Conservation (phyloP, 2,329 filamentous ascomycete species). For the Peltaster fructicola region DNA sequence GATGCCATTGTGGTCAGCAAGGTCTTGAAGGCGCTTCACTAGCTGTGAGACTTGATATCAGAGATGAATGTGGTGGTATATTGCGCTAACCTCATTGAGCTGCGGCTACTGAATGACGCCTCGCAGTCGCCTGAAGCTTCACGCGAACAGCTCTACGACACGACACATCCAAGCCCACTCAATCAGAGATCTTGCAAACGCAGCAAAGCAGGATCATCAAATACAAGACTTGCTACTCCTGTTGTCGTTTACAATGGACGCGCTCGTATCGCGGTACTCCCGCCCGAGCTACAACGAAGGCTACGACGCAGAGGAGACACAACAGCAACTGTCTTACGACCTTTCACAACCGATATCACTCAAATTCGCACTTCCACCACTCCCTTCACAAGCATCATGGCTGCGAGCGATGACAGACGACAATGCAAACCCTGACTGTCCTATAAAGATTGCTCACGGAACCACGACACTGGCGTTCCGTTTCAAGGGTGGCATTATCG, state of each 20-base stretch:
- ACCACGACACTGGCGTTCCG: slow-evolving; percentile 96
- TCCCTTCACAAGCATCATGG: slow-evolving; percentile 81
- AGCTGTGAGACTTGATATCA: no score
- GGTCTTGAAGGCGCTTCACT: no score
- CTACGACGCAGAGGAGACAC: slow-evolving; percentile 38
- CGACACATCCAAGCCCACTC: no score
- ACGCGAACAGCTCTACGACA: no score
- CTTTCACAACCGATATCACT: slow-evolving; percentile 61
- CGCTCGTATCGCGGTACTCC: slow-evolving; percentile 83
- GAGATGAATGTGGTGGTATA: no score
- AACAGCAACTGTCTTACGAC: slow-evolving; percentile 50
- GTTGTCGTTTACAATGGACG: slow-evolving; percentile 85
- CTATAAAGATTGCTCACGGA: slow-evolving; percentile 98
- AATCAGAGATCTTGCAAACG: no score
- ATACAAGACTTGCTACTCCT: no score
- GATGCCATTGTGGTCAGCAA: no score
- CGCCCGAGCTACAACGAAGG: slow-evolving; percentile 59
- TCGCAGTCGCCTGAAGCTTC: slow-evolving; percentile 1
- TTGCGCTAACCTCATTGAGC: no score
- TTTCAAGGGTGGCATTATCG: slow-evolving; percentile 96
- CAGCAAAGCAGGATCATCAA: no score
- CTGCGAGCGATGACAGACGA: slow-evolving; percentile 95
- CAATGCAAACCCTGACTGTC: slow-evolving; percentile 86
- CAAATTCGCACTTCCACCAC: slow-evolving; percentile 87
- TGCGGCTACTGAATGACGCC: slow-evolving; percentile 1